Percentiles rank a stretch among this genome's conserved stretches.
Conservation (phyloP, 345 rosid species). For the Pugionium dolabratum region DNA sequence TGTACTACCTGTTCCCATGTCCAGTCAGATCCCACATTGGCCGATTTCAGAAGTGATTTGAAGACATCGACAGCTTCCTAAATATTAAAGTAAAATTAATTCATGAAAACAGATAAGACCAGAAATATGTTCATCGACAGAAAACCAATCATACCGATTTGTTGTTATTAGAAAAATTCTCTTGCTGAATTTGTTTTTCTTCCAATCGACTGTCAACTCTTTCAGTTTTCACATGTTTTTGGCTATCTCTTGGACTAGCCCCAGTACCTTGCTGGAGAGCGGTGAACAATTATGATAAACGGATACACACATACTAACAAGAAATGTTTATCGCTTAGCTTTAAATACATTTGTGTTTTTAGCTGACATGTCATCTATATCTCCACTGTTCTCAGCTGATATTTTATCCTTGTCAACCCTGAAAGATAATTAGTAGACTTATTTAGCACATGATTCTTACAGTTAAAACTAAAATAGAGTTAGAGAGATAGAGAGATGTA, state of each 20-base stretch:
- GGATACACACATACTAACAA: slow-evolving; percentile 24
- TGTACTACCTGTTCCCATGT: slow-evolving; percentile 92
- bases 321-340: slow-evolving; percentile 19
- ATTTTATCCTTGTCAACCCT: slow-evolving; percentile 30
- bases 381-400: slow-evolving; percentile 27
- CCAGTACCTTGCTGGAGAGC: slow-evolving; percentile 38
- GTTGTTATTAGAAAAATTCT: slow-evolving; percentile 53
- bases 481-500: slow-evolving; percentile 20
- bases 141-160: slow-evolving; percentile 58
- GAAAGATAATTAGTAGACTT: slow-evolving; percentile 19
- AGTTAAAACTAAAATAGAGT: slow-evolving; percentile 6
- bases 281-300: slow-evolving; percentile 27
- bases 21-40: slow-evolving; percentile 89
- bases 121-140: slow-evolving; percentile 7
- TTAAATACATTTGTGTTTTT: slow-evolving; percentile 26
- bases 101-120: slow-evolving; percentile 28
- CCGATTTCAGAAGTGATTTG: slow-evolving; percentile 76
- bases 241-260: slow-evolving; percentile 33
- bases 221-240: slow-evolving; percentile 42
- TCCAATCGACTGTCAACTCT: slow-evolving; percentile 47
- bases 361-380: slow-evolving; percentile 18
- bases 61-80: slow-evolving; percentile 88
- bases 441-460: slow-evolving; percentile 30
- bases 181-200: slow-evolving; percentile 62
- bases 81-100: slow-evolving; percentile 18